Conservation (phyloP, 306 rosid species). For the Quercus engelmannii region DNA sequence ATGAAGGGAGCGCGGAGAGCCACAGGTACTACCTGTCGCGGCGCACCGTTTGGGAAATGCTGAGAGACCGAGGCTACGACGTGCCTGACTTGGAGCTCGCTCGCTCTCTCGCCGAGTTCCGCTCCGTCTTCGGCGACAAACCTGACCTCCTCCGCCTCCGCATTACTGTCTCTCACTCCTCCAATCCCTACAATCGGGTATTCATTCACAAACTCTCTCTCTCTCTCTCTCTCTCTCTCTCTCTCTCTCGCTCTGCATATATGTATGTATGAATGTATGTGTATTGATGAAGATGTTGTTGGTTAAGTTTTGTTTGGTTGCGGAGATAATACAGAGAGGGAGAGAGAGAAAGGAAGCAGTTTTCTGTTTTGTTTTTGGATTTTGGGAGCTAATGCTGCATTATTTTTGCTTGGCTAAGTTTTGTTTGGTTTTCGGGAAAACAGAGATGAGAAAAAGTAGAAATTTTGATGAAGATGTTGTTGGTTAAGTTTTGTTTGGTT, state of each 20-base stretch:
- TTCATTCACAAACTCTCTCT: no score
- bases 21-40: constrained; percentile 30
- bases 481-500: not conserved
- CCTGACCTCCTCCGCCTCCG: constrained; percentile 32
- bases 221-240: no score
- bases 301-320: not conserved
- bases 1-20: constrained; percentile 28
- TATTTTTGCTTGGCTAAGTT: no score
- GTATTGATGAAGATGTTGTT: not conserved
- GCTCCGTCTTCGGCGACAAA: constrained; percentile 22
- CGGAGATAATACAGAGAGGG: no score
- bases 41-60: constrained; percentile 43
- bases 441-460: no score
- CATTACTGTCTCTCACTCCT: constrained; percentile 24
- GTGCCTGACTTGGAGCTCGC: constrained; percentile 31
- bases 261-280: not conserved
- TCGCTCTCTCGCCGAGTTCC: constrained; percentile 35
- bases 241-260: no score
- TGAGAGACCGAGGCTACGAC: constrained; percentile 45
- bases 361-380: no score
- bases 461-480: no score
- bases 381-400: no score
- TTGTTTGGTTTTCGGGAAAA: no score
- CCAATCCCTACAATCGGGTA: constrained; percentile 35
- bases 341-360: no score